phyloP scores from a whole-genome alignment of 2,329 filamentous ascomycete species.

The Neocatenulostroma microsporum region DNA sequence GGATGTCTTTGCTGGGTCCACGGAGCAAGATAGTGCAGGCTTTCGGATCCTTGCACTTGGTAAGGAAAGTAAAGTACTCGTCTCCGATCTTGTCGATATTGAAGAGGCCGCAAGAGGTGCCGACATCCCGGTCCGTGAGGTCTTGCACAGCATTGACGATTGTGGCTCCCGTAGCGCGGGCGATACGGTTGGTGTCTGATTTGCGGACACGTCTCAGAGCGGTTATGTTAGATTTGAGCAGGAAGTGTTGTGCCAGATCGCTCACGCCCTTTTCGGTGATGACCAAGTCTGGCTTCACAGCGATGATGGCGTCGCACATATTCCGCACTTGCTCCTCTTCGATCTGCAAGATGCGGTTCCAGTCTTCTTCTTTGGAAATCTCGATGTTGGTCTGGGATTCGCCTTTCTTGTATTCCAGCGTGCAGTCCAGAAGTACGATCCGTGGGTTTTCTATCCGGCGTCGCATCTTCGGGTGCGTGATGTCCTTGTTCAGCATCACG shows the following conservation, averaged over 20 bases:
- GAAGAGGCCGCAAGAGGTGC: slow-evolving; percentile 88
- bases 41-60: slow-evolving; percentile 89
- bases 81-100: slow-evolving; percentile 99
- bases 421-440: slow-evolving; percentile 88
- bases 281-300: slow-evolving; percentile 90
- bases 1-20: slow-evolving; percentile 92
- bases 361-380: slow-evolving; percentile 96
- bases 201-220: slow-evolving; percentile 93
- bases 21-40: slow-evolving; percentile 94
- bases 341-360: slow-evolving; percentile 97
- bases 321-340: slow-evolving; percentile 97
- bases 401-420: slow-evolving; percentile 98
- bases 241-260: slow-evolving; percentile 96
- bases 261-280: slow-evolving; percentile 99
- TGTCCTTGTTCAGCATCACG: slow-evolving; percentile 99
- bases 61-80: slow-evolving; percentile 99
- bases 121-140: slow-evolving; percentile 84
- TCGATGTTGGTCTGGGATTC: slow-evolving; percentile 99
- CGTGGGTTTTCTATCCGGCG: slow-evolving; percentile 93
- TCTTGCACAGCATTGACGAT: slow-evolving; percentile 97
- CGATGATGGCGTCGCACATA: slow-evolving; percentile 91
- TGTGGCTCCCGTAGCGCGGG: slow-evolving; percentile 87
- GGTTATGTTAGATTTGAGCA: slow-evolving; percentile 90
- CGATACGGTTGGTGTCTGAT: slow-evolving; percentile 99
- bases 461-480: slow-evolving; percentile 99